Evolutionary conservation across 495 filamentous ascomycete species (phyloP).

Genomic region (Penicillium flavigenum): DNA sequence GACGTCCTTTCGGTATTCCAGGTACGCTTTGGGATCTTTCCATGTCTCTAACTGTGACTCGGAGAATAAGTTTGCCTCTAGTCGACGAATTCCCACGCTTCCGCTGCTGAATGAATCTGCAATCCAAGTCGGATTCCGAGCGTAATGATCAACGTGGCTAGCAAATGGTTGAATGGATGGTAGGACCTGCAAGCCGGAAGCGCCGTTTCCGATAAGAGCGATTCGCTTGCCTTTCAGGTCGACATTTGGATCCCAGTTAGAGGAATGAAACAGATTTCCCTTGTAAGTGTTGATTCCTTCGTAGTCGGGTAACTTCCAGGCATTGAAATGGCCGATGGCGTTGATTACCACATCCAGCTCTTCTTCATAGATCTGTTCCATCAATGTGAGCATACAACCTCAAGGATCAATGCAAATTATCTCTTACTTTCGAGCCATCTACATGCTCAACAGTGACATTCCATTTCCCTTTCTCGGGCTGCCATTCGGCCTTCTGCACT

Average conservation of each 20-base stretch:
- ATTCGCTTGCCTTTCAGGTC: conserved; percentile 53
- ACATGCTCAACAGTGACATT: conserved; percentile 42
- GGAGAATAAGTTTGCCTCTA: conserved; percentile 50
- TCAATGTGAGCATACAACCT: conserved; percentile 5
- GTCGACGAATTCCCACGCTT: conserved; percentile 34
- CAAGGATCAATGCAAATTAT: not conserved
- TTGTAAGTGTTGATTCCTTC: conserved; percentile 49
- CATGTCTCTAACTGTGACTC: conserved; percentile 50
- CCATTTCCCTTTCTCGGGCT: conserved; percentile 53
- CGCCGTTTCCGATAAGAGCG: conserved; percentile 62
- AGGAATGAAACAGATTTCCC: conserved; percentile 53
- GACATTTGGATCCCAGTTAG: conserved; percentile 52
- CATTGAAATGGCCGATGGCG: conserved; percentile 58
- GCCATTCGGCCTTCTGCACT: conserved; percentile 56
- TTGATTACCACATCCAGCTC: conserved; percentile 59
- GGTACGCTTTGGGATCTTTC: conserved; percentile 49
- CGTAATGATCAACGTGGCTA: conserved; percentile 61
- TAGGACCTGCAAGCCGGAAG: conserved; percentile 56
- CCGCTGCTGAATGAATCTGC: conserved; percentile 51
- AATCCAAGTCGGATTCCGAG: conserved; percentile 69
- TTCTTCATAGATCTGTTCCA: conserved; percentile 48
- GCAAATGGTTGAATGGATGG: conserved; percentile 58
- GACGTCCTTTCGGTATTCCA: conserved; percentile 48
- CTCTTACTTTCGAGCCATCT: conserved; percentile 32
- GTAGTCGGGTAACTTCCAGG: conserved; percentile 53